phyloP scores from a whole-genome alignment of 73 alveolate species.

The Stentor roeselii region DNA sequence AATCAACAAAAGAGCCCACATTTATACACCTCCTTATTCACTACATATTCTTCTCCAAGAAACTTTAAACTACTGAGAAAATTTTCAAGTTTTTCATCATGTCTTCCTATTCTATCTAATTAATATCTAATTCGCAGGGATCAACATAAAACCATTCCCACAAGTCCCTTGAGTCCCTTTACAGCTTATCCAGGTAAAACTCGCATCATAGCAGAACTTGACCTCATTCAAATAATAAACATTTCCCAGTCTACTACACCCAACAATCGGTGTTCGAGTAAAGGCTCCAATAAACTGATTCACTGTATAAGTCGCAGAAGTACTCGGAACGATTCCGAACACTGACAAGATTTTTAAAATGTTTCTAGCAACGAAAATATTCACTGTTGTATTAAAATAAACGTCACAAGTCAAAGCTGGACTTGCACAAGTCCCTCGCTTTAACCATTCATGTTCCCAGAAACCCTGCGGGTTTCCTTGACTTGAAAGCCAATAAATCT shows the following conservation, averaged over 20 bases:
- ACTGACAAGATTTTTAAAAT: not conserved
- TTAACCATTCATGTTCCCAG: conserved; percentile 18
- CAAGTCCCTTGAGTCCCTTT: not conserved
- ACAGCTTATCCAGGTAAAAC: not conserved
- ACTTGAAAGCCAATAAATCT: not conserved
- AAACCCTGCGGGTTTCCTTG: not conserved
- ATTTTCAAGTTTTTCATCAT: too few species aligned
- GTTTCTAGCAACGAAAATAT: not conserved
- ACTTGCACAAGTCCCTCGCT: conserved; percentile 11
- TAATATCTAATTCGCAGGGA: not conserved
- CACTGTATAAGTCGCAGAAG: not conserved
- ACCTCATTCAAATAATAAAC: not conserved
- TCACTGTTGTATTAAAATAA: not conserved
- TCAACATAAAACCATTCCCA: not conserved
- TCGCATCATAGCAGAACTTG: conserved; percentile 1
- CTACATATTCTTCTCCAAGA: too few species aligned
- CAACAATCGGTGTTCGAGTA: not conserved
- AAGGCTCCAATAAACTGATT: not conserved
- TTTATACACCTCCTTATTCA: too few species aligned
- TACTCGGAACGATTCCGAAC: not conserved
- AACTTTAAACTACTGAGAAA: too few species aligned
- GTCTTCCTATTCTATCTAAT: too few species aligned
- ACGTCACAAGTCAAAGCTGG: not conserved
- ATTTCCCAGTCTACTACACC: not conserved
- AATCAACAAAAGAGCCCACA: too few species aligned